These are phyloP conservation scores for Aurinia saxatilis DNA, from an alignment of 345 rosid species.

Conservation along the genomic window DNA sequence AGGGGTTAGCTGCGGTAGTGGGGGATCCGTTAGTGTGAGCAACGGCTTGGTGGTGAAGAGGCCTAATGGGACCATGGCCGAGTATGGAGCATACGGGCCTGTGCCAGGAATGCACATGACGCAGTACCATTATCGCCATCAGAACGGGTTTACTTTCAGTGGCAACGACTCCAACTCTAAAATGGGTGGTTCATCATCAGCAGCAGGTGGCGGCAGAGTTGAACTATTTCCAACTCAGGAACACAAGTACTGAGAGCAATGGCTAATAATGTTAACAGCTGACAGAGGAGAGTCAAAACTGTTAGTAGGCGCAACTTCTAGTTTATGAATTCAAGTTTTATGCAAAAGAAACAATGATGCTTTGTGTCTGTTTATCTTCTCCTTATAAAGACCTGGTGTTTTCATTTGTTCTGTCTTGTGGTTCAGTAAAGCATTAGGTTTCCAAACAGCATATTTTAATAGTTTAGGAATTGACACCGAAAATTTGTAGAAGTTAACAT, in stretches of 20 bases:
- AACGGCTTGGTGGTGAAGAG: conserved; percentile 52
- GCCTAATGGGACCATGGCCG: conserved; percentile 27
- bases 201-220: conserved; percentile 16
- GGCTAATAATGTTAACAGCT: conserved; percentile 15
- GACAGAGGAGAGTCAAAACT: conserved; percentile 6
- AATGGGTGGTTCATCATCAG: conserved; percentile 25
- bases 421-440: conserved; percentile 16
- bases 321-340: conserved; percentile 12
- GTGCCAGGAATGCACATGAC: conserved; percentile 38
- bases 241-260: conserved; percentile 21
- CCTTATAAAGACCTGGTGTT: conserved; percentile 10
- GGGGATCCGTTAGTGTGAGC: conserved; percentile 35
- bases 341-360: not conserved
- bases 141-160: conserved; percentile 31
- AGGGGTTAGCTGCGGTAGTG: conserved; percentile 24
- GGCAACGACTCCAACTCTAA: conserved; percentile 13
- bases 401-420: not conserved
- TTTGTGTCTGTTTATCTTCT: conserved; percentile 8
- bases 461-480: not conserved
- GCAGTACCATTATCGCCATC: conserved; percentile 36
- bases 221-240: conserved; percentile 26
- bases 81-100: conserved; percentile 38
- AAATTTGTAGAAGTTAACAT: not conserved
- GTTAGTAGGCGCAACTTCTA: conserved; percentile 9
- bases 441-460: not conserved